These are phyloP conservation scores for Zygoascus biomembranicola DNA, from an alignment of 805 yeast species.

Conservation along the genomic window DNA sequence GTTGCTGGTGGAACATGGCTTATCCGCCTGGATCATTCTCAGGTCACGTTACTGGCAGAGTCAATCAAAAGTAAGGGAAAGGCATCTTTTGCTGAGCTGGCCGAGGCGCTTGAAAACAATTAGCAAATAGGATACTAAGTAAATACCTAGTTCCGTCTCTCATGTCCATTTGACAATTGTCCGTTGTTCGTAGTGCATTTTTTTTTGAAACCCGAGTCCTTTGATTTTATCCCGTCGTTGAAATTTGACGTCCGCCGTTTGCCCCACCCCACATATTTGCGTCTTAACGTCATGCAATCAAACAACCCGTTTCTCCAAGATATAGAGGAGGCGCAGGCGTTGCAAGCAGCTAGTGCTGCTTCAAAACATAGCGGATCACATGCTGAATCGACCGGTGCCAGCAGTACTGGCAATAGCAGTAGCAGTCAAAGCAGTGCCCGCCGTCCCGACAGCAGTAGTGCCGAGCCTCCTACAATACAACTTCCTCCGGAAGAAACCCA, in stretches of 20 bases:
- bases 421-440: background rate
- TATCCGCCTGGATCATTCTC: constrained; percentile 1
- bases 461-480: background rate
- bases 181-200: background rate
- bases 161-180: background rate
- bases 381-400: background rate
- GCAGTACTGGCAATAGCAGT: background rate
- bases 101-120: background rate
- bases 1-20: constrained; percentile 11
- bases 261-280: background rate
- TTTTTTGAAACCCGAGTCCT: background rate
- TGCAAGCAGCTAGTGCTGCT: background rate
- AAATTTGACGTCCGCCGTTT: background rate
- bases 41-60: background rate
- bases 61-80: background rate
- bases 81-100: background rate
- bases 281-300: background rate
- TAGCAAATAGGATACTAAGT: background rate
- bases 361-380: background rate
- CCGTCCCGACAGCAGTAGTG: background rate
- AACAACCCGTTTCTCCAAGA: background rate
- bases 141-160: background rate
- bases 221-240: too few species aligned
- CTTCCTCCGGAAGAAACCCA: constrained; percentile 15
- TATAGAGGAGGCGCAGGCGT: background rate